Evolutionary conservation across 192 early-diverging fungal species (phyloP), one percentile per base, ranked within the genome.

Genomic region (Chytriomyces sp.): DNA sequence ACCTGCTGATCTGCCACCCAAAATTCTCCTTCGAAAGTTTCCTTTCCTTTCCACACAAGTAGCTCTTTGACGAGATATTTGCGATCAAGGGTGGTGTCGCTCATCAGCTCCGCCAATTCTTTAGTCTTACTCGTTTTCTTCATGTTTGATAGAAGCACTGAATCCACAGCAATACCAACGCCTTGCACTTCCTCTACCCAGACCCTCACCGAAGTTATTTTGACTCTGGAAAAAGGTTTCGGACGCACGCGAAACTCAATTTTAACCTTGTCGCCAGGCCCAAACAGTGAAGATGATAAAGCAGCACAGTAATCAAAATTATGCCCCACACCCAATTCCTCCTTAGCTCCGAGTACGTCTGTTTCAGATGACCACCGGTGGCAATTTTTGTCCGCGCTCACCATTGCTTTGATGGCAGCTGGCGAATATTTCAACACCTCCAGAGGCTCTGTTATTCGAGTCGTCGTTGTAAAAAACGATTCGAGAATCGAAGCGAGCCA

Each of bases 111-210:
- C 26, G 38, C 39, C 14, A 66, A 57, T 33, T 66, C 62, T 22
- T 44, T 28, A n/a, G 14, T 12, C 25, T n/a, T 6, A 28, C 19
- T 34, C 3, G 19, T 41, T 6, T 17, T 5, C 30, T 37, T 12
- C 19, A 19, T 12, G 7, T 61, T 61, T 14, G 44, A 22, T 22
- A 49, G 44, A 4, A 25, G 10, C 49, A 31, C 52, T 8, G 53
- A 8, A 14, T 59, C 70, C 4, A 72, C 28, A 3, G 14, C 19
- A 22, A 74, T 64, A 5, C 73, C 73, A 31, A 74, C 73, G 2
- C 73, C 73, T 66, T 74, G 73, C 3, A 74, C 32, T 37, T 74
- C 73, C 28, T 74, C 73, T 25, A 74, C n/a, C 63, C 37, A 64
- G 6, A 74, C 63, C 8, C 64, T n/a, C 52, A 74, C 73, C n/a